Evolutionary conservation across 1,284 basidiomycete species (phyloP).

Genomic region (Mixia osmundae): DNA sequence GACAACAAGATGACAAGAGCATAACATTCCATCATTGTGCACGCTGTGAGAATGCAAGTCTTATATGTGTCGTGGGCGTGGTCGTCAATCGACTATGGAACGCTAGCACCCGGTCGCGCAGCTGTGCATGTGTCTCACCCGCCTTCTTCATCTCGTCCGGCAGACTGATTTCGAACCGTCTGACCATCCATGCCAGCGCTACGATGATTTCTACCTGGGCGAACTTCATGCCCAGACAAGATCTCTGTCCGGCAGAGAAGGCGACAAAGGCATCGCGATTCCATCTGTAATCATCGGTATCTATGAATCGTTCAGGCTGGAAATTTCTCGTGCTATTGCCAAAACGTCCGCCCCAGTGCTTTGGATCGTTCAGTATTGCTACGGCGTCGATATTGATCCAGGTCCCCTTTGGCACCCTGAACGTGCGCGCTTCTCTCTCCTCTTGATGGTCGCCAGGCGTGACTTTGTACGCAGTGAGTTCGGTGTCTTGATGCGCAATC

Average conservation of each 20-base stretch:
- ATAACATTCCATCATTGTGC: too few relatives aligned
- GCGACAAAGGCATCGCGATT: constrained; percentile 29
- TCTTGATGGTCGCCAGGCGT: constrained; percentile 23
- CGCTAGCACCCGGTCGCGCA: too few relatives aligned
- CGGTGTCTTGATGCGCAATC: constrained; percentile 16
- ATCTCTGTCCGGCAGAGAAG: constrained; percentile 31
- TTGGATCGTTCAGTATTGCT: constrained; percentile 20
- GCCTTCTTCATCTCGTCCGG: too few relatives aligned
- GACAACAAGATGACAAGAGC: too few relatives aligned
- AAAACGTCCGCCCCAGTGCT: background rate
- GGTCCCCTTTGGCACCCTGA: constrained; percentile 29
- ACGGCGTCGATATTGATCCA: constrained; percentile 1
- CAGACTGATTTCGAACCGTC: background rate
- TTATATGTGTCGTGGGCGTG: too few relatives aligned
- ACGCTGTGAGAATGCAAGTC: too few relatives aligned
- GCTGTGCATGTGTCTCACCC: too few relatives aligned
- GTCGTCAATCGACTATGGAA: too few relatives aligned
- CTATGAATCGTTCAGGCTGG: constrained; percentile 31
- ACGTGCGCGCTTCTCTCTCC: constrained; percentile 21
- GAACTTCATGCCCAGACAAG: constrained; percentile 33
- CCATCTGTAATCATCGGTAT: constrained; percentile 23
- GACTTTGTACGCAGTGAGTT: constrained; percentile 17
- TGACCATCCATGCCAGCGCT: constrained; percentile 11
- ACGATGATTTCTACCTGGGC: constrained; percentile 26
- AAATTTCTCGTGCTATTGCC: constrained; percentile 32